Base-by-base conservation (phyloP, 331 rosid species). In the Acacia concinna region DNA sequence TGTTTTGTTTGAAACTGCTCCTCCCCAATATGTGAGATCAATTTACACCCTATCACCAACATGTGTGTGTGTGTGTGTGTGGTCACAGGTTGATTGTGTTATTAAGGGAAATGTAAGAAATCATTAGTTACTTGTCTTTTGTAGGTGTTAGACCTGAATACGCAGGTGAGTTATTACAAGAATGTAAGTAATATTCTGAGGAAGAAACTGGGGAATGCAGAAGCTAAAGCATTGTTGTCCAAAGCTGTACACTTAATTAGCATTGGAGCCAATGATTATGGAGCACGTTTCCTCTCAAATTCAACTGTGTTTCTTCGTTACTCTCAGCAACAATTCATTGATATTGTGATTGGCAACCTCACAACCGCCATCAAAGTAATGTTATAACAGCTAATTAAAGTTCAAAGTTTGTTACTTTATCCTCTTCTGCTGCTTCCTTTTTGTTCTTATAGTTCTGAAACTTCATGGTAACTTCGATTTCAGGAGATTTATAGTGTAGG, bases 191-290 rank as follows among this genome's bases (percentile, higher is more conserved):
- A 51, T n/a, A 6, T 23, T 12, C 27, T 88, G 73, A 85, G 77
- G 69, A 18, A 78, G 68, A 54, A 51, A 23, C 66, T 86, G 6
- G 91, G 92, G 2, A 21, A 66, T 56, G 59, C 54, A 46, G 56
- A 74, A 72, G 83, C 86, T 1, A 18, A 67, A 11, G 32, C 5
- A 28, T 80, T 86, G 40, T 1, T 90, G 2, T 74, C 80, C 6
- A 65, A 56, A 23, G 82, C 91, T 41, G 84, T 90, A 21, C 82
- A 86, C 76, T 31, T 90, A 37, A n/a, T 88, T 14, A 85, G 79
- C 71, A 14, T 88, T 17, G 89, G 92, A 69, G 37, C 44, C 81
- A 89, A 88, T 31, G 94, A 90, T 60, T 90, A 85, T 31, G n/a
- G 66, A 14, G 17, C 20, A 2, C 81, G 83, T 6, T 81, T 78